Conservation (phyloP, 257 asterid species). For the Penstemon newberryi region DNA sequence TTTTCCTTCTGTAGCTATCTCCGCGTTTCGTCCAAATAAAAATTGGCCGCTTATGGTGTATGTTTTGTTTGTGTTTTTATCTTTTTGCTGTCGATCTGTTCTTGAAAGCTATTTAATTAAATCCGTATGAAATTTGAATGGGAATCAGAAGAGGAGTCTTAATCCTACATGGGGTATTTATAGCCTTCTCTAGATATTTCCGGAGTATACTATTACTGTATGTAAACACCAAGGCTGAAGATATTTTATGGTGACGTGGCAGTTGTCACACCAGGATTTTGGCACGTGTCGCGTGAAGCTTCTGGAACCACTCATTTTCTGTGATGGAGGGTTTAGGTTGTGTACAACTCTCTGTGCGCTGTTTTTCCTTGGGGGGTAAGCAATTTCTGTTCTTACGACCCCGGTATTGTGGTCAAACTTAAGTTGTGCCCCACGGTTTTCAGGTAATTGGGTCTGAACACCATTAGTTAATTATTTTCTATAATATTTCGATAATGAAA, state of each 20-base stretch:
- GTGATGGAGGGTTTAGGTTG: constrained; percentile 23
- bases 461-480: too few relatives aligned
- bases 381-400: constrained; percentile 23
- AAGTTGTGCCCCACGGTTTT: constrained; percentile 30
- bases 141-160: rapidly evolving
- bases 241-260: constrained; percentile 44
- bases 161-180: constrained; percentile 31
- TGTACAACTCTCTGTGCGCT: constrained; percentile 22
- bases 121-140: not conserved
- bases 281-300: constrained; percentile 47
- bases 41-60: not conserved
- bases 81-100: not conserved
- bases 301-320: constrained; percentile 35
- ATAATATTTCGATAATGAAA: too few relatives aligned
- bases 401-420: constrained; percentile 22
- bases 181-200: constrained; percentile 52
- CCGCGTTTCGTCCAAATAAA: not conserved
- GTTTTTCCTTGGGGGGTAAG: constrained; percentile 41
- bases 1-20: not conserved
- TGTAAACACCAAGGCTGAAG: not conserved
- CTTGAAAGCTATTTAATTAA: not conserved
- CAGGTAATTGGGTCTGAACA: not conserved
- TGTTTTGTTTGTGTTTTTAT: not conserved
- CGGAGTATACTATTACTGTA: not conserved
- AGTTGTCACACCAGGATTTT: not conserved